phyloP scores from a whole-genome alignment of 192 early-diverging fungal genomes.

The Borealophlyctis nickersoniae region DNA sequence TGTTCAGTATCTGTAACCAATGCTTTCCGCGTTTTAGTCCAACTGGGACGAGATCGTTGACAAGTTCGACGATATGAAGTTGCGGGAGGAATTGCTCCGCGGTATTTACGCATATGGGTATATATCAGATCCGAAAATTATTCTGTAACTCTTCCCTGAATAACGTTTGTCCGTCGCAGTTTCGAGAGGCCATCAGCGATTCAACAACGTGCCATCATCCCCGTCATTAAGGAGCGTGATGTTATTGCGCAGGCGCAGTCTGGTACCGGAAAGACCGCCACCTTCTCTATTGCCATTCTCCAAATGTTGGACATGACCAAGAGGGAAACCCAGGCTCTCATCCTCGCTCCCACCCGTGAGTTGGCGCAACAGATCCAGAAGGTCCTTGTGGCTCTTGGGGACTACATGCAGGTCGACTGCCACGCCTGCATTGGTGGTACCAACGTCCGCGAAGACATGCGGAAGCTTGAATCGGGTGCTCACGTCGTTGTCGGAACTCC shows the following conservation, averaged over 20 bases:
- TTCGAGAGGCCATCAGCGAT: slow-evolving; percentile 96
- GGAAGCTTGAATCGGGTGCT: slow-evolving; percentile 71
- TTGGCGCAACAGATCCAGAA: slow-evolving; percentile 97
- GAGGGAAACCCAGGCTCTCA: slow-evolving; percentile 87
- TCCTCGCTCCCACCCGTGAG: slow-evolving; percentile 97
- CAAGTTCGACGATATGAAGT: slow-evolving; percentile 94
- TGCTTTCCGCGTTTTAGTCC: slow-evolving; percentile 48
- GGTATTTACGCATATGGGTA: slow-evolving; percentile 98
- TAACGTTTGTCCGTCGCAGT: slow-evolving; percentile 44
- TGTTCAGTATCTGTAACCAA: not conserved
- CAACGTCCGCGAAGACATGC: slow-evolving; percentile 86
- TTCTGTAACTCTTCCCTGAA: slow-evolving; percentile 1
- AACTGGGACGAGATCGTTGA: slow-evolving; percentile 95
- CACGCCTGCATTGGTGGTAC: slow-evolving; percentile 98
- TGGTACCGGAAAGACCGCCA: slow-evolving; percentile 99
- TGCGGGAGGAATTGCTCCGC: slow-evolving; percentile 85
- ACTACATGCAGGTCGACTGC: slow-evolving; percentile 92
- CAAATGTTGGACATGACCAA: slow-evolving; percentile 81
- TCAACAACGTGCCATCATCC: slow-evolving; percentile 95
- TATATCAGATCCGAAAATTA: slow-evolving; percentile 18
- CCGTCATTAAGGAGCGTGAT: slow-evolving; percentile 92
- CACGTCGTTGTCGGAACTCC: slow-evolving; percentile 98
- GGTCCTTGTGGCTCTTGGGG: slow-evolving; percentile 89
- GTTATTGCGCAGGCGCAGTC: slow-evolving; percentile 99
- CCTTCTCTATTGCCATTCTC: slow-evolving; percentile 98